Percentiles rank a stretch among this genome's conserved stretches.
These are phyloP conservation scores for Chaetothyriales sp. DNA, from an alignment of 2,329 filamentous ascomycete genomes.

Conservation along the genomic window DNA sequence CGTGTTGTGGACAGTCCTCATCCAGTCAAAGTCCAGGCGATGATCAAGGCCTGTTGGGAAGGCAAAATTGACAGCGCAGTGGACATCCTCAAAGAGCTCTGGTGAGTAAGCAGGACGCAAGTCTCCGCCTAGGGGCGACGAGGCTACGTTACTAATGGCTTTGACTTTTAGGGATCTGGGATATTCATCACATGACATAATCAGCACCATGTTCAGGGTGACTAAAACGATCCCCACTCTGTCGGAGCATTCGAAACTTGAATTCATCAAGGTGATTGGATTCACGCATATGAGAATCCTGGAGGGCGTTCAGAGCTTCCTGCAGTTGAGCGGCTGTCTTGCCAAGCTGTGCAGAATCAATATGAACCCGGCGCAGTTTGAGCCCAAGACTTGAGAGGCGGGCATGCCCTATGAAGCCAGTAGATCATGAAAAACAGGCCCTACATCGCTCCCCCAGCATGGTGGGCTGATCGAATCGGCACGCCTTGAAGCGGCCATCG, in stretches of 20 bases:
- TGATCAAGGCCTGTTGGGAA: constrained; percentile 95
- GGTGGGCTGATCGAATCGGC: too few species aligned
- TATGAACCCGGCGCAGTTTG: constrained; percentile 81
- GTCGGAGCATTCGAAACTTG: constrained; percentile 87
- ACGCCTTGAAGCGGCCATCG: too few species aligned
- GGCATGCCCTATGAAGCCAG: background rate
- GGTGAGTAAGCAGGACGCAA: constrained; percentile 37
- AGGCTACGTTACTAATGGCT: constrained; percentile 6
- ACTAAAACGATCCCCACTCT: constrained; percentile 89
- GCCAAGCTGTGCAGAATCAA: constrained; percentile 87
- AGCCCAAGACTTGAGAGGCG: constrained; percentile 21
- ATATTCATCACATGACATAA: constrained; percentile 97
- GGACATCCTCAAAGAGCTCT: constrained; percentile 76
- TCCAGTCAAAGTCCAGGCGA: constrained; percentile 94
- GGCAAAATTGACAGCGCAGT: constrained; percentile 78
- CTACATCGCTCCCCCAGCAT: too few species aligned
- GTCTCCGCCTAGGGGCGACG: background rate
- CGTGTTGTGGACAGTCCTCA: constrained; percentile 94
- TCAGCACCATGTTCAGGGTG: constrained; percentile 97
- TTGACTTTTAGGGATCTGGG: constrained; percentile 51
- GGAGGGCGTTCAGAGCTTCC: constrained; percentile 89
- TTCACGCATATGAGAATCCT: constrained; percentile 98
- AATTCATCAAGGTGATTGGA: constrained; percentile 97
- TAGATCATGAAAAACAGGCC: too few species aligned
- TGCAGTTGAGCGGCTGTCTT: constrained; percentile 87